phyloP scores from a whole-genome alignment of 441 rosid genomes.

The Adansonia madagascariensis region DNA sequence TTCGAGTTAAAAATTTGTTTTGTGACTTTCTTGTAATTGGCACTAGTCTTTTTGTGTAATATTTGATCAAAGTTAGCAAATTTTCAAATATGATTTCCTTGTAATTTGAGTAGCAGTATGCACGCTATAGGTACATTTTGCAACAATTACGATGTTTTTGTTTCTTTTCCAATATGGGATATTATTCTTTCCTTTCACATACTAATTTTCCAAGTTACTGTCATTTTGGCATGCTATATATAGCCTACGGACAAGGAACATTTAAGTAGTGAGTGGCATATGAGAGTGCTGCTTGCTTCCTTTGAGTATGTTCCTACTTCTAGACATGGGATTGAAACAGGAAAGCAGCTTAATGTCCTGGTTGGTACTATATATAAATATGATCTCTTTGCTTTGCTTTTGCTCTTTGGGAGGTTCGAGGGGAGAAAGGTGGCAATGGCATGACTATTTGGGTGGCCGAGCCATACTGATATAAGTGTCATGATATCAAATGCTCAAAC shows the following conservation, averaged over 20 bases:
- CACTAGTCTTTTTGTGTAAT: slow-evolving; percentile 18
- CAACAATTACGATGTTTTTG: not conserved
- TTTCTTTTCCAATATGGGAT: not conserved
- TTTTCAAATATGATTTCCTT: not conserved
- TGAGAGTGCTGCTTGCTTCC: too few species aligned
- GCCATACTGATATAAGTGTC: too few species aligned
- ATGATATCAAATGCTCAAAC: too few species aligned
- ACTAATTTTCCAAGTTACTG: not conserved
- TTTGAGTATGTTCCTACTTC: too few species aligned
- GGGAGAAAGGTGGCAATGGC: too few species aligned
- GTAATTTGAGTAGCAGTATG: not conserved
- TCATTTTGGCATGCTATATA: not conserved
- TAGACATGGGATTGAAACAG: too few species aligned
- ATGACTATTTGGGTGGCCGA: too few species aligned
- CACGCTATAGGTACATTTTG: not conserved
- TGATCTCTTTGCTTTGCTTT: too few species aligned
- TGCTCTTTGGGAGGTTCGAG: too few species aligned
- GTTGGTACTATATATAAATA: too few species aligned
- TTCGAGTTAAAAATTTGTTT: slow-evolving; percentile 22
- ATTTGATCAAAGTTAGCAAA: not conserved
- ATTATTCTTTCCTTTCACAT: not conserved
- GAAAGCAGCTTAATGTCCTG: too few species aligned
- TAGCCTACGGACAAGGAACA: not conserved
- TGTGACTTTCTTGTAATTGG: slow-evolving; percentile 17
- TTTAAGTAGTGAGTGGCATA: not conserved